Evolutionary conservation across 495 filamentous ascomycete genomes (phyloP), one percentile per base, ranked within the genome.

Genomic region (Aspergillus ellipticus): DNA sequence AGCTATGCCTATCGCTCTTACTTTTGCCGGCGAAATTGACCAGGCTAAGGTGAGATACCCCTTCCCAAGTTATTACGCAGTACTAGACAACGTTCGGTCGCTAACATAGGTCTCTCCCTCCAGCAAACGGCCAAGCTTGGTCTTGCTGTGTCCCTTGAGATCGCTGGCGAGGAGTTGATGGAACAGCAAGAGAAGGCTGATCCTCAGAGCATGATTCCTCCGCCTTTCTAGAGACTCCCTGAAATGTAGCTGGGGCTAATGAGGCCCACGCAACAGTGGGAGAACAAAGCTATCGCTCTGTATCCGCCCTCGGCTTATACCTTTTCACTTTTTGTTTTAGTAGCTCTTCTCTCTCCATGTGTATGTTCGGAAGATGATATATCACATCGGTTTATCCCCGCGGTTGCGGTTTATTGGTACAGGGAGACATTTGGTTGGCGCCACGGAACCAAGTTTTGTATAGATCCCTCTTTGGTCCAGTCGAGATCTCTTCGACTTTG

Each of bases 11-110:
- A 89, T 99, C 54, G 85, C 83, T 61, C 81, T 99, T 72, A 93
- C 92, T 35, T 97, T 99, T 73, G 89, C 93, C 42, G 94, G 92
- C 61, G 95, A 99, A 71, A 92, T 99, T 67, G 95, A 99, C 74
- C 95, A 97, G 72, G 79, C 82, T 60, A 94, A 94, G 82, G 94
- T 97, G 83, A 72, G 88, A 50, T 51, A 15, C 26, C 55, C 26
- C 48, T 21, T 16, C 13, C 35, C n/a, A 39, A 2, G 13, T 15
- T n/a, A n/a, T n/a, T n/a, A 8, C 10, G 6, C 5, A n/a, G 5
- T 15, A 4, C 13, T 39, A n/a, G 11, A 2, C 0, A 15, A n/a
- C 3, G 35, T 39, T 39, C n/a, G 11, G 13, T 39, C 35, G n/a
- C 35, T 39, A n/a, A 39, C 35, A 4, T 39, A 13, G 5, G 11